phyloP scores from a whole-genome alignment of 2,329 filamentous ascomycete species.

The Xylariaceae sp. region DNA sequence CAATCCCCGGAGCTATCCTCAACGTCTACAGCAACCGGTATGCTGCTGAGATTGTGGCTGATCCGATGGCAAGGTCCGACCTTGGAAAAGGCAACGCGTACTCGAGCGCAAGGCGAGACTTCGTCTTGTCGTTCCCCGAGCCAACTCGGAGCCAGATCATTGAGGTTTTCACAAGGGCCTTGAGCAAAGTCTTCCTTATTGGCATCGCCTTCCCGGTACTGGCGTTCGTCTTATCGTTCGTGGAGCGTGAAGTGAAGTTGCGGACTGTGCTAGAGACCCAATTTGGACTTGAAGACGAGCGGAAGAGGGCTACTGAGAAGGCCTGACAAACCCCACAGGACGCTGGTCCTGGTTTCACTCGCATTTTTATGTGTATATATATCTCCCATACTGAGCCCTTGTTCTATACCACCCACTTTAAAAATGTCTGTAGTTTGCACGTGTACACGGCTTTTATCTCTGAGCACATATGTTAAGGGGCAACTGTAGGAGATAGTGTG shows the following conservation, averaged over 20 bases:
- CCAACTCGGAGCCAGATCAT: constrained; percentile 20
- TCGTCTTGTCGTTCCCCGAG: constrained; percentile 10
- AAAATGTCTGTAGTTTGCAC: no score
- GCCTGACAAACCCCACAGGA: no score
- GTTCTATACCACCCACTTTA: no score
- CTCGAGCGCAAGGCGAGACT: constrained; percentile 11
- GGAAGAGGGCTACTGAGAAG: no score
- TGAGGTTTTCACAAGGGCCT: constrained; percentile 23
- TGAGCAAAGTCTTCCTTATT: constrained; percentile 31
- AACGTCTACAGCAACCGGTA: constrained; percentile 9
- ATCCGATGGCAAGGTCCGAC: constrained; percentile 4
- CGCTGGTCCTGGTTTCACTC: no score
- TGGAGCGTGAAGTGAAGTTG: constrained; percentile 29
- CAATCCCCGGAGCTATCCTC: constrained; percentile 31
- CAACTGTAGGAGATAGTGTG: no score
- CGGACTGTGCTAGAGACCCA: constrained; percentile 30
- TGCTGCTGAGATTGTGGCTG: constrained; percentile 1
- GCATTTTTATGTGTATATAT: no score
- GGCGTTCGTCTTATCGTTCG: constrained; percentile 25
- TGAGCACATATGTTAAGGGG: no score
- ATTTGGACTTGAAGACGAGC: constrained; percentile 28
- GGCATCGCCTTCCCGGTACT: constrained; percentile 24
- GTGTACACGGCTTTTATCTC: no score
- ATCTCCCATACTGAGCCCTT: no score
- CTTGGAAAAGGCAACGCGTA: constrained; percentile 14